Conservation (phyloP, 2,329 filamentous ascomycete species). For the Amauroascus niger region DNA sequence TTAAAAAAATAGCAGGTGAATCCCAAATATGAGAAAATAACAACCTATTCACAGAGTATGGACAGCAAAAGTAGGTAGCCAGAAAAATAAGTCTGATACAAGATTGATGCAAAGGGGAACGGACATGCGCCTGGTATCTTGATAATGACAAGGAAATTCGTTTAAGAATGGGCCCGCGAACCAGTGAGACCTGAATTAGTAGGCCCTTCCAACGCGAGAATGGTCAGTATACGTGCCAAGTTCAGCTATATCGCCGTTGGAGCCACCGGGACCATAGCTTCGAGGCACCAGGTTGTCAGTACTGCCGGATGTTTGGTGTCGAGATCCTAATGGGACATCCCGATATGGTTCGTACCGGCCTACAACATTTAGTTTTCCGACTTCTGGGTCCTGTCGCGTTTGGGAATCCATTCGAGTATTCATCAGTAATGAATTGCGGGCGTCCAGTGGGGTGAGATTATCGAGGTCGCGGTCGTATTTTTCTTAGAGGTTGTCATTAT, state of each 20-base stretch:
- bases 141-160: constrained; percentile 7
- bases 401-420: constrained; percentile 41
- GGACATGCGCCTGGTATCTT: constrained; percentile 5
- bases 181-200: neutral
- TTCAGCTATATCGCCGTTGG: constrained; percentile 23
- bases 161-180: neutral
- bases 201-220: constrained; percentile 8
- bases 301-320: constrained; percentile 25
- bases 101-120: neutral
- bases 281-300: constrained; percentile 28
- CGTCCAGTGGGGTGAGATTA: constrained; percentile 74
- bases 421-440: constrained; percentile 75
- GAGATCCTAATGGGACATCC: constrained; percentile 21
- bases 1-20: neutral
- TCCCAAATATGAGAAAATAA: neutral
- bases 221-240: constrained; percentile 27
- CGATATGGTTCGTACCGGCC: constrained; percentile 35
- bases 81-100: neutral
- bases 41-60: constrained; percentile 3
- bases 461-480: constrained; percentile 69
- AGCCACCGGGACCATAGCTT: neutral
- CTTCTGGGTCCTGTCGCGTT: constrained; percentile 25
- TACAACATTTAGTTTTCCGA: constrained; percentile 35
- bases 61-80: neutral
- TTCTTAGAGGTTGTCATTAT: constrained; percentile 44